phyloP scores from a whole-genome alignment of 768 basidiomycete species.

The Pisolithus albus region DNA sequence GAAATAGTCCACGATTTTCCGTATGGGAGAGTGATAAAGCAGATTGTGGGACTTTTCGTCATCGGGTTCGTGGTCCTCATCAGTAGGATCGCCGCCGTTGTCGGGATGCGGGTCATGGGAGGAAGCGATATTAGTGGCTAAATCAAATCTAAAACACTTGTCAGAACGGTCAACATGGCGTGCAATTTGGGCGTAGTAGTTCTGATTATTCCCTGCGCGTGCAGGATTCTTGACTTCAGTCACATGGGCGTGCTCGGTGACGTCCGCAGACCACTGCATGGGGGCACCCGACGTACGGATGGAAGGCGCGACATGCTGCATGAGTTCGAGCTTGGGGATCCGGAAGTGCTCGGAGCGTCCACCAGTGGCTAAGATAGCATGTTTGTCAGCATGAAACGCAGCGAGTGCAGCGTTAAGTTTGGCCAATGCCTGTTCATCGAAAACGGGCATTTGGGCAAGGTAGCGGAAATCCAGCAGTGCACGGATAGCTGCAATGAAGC shows the following conservation, averaged over 20 bases:
- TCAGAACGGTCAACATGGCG: not conserved
- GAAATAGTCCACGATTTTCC: not conserved
- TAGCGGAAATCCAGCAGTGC: constrained; percentile 34
- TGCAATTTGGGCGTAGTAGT: constrained; percentile 1
- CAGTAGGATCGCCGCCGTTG: not conserved
- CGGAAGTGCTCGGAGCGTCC: constrained; percentile 6
- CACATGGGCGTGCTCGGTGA: constrained; percentile 4
- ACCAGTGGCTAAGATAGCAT: constrained; percentile 24
- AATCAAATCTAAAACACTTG: not conserved
- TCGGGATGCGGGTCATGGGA: not conserved
- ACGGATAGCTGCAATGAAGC: constrained; percentile 27
- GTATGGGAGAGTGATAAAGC: not conserved
- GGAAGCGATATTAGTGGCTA: not conserved
- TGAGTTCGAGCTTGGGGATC: constrained; percentile 6
- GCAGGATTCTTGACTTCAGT: not conserved
- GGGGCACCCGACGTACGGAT: not conserved
- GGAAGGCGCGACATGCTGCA: constrained; percentile 1
- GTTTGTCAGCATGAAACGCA: constrained; percentile 31
- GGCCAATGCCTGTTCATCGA: constrained; percentile 16
- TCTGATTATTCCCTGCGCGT: constrained; percentile 1
- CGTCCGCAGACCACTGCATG: constrained; percentile 6
- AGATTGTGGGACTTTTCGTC: not conserved
- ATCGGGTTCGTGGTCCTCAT: not conserved
- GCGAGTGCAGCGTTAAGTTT: constrained; percentile 14
- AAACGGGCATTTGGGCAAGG: constrained; percentile 26